Conservation (phyloP, 345 rosid species). For the Erucastrum elatum region DNA sequence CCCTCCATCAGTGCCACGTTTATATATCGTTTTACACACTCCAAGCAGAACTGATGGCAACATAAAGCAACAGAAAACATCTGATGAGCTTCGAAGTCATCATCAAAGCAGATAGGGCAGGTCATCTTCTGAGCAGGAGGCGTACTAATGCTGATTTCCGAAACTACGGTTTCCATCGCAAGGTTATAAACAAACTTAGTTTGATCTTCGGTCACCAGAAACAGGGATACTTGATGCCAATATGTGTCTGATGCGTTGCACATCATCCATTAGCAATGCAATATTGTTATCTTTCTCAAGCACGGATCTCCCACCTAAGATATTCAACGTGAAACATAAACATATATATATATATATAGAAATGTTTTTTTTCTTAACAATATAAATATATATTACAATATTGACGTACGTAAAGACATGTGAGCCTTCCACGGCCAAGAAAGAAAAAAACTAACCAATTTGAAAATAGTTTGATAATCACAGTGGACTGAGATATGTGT, state of each 20-base stretch:
- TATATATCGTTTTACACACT: constrained; percentile 64
- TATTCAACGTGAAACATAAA: neutral
- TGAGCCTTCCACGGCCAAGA: neutral
- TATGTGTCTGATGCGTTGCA: neutral
- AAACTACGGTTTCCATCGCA: neutral
- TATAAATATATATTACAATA: too few species aligned
- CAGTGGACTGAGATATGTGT: neutral
- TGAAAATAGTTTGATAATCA: neutral
- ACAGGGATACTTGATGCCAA: constrained; percentile 2
- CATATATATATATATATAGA: neutral
- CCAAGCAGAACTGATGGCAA: constrained; percentile 54
- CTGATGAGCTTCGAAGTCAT: too few species aligned
- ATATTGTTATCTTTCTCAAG: neutral
- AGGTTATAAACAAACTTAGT: constrained; percentile 1
- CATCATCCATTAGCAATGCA: neutral
- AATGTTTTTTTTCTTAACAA: too few species aligned
- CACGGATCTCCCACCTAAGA: neutral
- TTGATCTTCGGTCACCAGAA: neutral
- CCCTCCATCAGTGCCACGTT: constrained; percentile 50
- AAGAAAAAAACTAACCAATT: neutral
- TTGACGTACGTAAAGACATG: too few species aligned
- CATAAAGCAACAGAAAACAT: constrained; percentile 62
- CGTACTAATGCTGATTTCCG: neutral
- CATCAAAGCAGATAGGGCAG: neutral
- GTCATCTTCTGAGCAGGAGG: neutral